Evolutionary conservation across 1,139 yeast species (phyloP).

Genomic region (Geotrichum cucujoidarum): DNA sequence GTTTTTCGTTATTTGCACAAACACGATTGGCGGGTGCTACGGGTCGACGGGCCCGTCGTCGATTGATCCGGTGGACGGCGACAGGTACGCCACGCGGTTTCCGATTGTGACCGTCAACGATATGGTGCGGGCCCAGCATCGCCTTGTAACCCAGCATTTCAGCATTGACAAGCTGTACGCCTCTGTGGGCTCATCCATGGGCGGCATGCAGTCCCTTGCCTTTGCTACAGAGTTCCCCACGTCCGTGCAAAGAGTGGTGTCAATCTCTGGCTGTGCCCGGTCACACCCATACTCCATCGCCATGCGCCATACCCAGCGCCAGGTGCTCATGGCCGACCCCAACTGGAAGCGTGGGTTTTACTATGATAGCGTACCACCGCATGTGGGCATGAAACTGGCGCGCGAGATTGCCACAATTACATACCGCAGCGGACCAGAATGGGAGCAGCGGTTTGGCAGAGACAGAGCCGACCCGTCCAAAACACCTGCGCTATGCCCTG

Average conservation of each 20-base stretch:
- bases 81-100: constrained; percentile 76
- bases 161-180: constrained; percentile 65
- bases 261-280: constrained; percentile 87
- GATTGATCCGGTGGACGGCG: constrained; percentile 64
- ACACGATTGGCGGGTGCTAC: constrained; percentile 89
- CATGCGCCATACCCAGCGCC: constrained; percentile 87
- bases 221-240: constrained; percentile 81
- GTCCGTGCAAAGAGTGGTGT: constrained; percentile 62
- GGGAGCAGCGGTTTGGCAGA: constrained; percentile 90
- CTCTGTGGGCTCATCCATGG: constrained; percentile 90
- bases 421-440: constrained; percentile 92
- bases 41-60: constrained; percentile 95
- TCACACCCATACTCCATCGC: constrained; percentile 94
- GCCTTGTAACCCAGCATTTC: constrained; percentile 56
- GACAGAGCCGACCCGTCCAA: constrained; percentile 75
- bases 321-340: constrained; percentile 89
- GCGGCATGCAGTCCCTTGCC: constrained; percentile 93
- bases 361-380: constrained; percentile 77
- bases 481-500: constrained; percentile 88
- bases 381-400: constrained; percentile 90
- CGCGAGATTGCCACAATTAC: constrained; percentile 93
- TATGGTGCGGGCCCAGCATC: constrained; percentile 85
- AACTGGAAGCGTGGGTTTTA: constrained; percentile 92
- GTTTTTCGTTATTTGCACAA: constrained; percentile 80
- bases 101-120: constrained; percentile 84